Base-by-base conservation (phyloP, 352 stramenopile species). In the Phytophthora uliginosa region DNA sequence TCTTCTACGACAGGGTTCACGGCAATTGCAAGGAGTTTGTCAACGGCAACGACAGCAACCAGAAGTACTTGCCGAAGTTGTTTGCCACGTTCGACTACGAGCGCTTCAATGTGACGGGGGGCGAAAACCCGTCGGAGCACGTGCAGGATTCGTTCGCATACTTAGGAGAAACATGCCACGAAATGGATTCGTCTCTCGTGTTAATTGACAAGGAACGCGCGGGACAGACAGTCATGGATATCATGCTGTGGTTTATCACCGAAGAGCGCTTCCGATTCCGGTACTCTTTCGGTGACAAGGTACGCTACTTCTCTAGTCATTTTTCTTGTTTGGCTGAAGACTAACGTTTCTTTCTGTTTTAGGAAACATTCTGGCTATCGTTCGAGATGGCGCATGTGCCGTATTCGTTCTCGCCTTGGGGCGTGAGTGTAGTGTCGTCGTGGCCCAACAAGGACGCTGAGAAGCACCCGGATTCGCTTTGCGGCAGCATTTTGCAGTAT, bases 101-200 rank as follows among this genome's bases (percentile, higher is more conserved):
- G 22, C 56, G 59, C 7, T 91, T 89, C 36, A 71, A 72, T 4
- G 54, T 88, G 24, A 63, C 59, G 0, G 53, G 28, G 7, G 66
- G 67, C 3, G 34, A 67, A 17, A 24, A 74, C 24, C 69, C 71
- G 17, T 78, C 82, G 0, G 7, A 56, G 5, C 69, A 90, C 17
- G 58, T 91, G 13, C 31, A 77, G 12, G 42, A 71, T 0, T 90
- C 81, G 15, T 81, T 86, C 22, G 72, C 81, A 5, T 90, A 81
- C 45, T 59, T 55, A 0, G 70, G 74, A 0, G 31, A 74, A 47
- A 91, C 78, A 2, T 85, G 77, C 47, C 84, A 92, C 28, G 84
- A 93, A 61, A 80, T 88, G 69, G 86, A 92, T 56, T 92, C 82
- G 18, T 92, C 82, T 9, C 79, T 93, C 24, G 74, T 93, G 5